These are phyloP conservation scores for Zymoseptoria tritici DNA, from an alignment of 2,329 filamentous ascomycete genomes.

Conservation along the genomic window DNA sequence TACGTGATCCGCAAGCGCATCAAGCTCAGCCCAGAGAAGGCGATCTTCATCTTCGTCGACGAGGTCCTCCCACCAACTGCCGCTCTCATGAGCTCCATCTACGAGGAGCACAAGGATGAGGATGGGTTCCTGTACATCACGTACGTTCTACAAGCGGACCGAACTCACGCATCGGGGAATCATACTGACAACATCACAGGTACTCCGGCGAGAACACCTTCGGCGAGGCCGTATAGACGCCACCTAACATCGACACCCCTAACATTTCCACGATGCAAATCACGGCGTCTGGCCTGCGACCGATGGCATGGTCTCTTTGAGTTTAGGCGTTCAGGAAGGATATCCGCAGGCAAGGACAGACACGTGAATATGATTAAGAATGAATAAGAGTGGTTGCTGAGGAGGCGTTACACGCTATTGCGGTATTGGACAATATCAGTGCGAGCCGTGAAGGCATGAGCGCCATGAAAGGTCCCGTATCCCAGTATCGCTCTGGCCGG, in stretches of 20 bases:
- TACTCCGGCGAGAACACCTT: constrained; percentile 99
- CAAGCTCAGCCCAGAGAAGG: constrained; percentile 98
- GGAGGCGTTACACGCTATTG: not conserved
- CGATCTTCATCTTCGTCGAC: constrained; percentile 99
- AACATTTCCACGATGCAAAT: constrained; percentile 9
- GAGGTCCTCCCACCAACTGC: constrained; percentile 95
- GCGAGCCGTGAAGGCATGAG: not conserved
- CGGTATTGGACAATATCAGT: not conserved
- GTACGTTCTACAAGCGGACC: constrained; percentile 43
- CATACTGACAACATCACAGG: constrained; percentile 34
- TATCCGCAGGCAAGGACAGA: constrained; percentile 6
- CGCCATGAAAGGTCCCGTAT: not conserved
- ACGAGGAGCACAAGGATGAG: constrained; percentile 93
- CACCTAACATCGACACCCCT: constrained; percentile 1
- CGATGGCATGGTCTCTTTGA: constrained; percentile 16
- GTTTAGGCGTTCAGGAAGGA: constrained; percentile 12
- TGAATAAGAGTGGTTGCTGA: not conserved
- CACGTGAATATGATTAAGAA: constrained; percentile 4
- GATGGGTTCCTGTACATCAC: constrained; percentile 97
- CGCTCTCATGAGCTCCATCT: constrained; percentile 98
- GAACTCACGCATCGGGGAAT: not conserved
- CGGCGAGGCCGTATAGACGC: constrained; percentile 46
- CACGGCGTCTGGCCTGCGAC: constrained; percentile 10
- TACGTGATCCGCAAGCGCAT: constrained; percentile 99
- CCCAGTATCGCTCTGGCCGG: not conserved